These are phyloP conservation scores for Phalaenopsis aphrodite DNA, from an alignment of 106 monocot species.

Conservation along the genomic window DNA sequence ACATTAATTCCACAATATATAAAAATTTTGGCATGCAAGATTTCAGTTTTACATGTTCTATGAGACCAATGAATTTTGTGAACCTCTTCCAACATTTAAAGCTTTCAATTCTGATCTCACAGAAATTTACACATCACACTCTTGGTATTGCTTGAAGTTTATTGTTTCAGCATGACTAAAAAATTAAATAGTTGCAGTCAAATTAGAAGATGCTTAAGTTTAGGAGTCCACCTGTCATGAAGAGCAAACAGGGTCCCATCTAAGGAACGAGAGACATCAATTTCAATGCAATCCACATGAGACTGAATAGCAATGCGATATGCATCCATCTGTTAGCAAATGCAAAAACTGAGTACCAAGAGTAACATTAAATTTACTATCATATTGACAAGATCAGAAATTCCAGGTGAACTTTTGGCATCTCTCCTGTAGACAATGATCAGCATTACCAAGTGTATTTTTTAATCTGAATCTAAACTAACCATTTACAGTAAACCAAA, in stretches of 20 bases:
- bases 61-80: neutral
- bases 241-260: slow-evolving; percentile 88
- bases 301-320: slow-evolving; percentile 50
- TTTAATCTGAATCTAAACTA: too few relatives aligned
- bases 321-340: slow-evolving; percentile 60
- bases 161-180: neutral
- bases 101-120: neutral
- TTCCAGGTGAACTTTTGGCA: neutral
- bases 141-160: neutral
- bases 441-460: neutral
- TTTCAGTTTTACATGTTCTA: neutral
- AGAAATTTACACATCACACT: neutral
- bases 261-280: slow-evolving; percentile 80
- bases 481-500: too few relatives aligned
- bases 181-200: neutral
- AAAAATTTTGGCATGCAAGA: neutral
- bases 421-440: neutral
- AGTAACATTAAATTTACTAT: neutral
- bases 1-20: neutral
- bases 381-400: neutral
- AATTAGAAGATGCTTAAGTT: neutral
- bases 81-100: neutral
- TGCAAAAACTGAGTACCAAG: neutral
- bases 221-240: slow-evolving; percentile 66
- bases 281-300: slow-evolving; percentile 87